phyloP scores from a whole-genome alignment of 169 alveolate genomes.

The Plasmodium vinckei region DNA sequence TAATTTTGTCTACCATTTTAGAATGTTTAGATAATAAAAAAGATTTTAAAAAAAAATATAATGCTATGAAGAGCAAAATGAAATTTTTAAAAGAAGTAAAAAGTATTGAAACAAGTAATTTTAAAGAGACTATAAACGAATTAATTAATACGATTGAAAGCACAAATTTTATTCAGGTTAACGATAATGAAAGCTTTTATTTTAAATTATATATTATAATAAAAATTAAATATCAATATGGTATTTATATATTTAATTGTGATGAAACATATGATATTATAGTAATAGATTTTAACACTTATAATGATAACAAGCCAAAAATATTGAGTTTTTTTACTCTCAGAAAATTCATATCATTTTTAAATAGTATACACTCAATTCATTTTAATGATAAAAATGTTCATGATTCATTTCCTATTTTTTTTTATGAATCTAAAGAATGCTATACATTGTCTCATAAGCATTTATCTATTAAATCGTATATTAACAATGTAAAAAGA shows the following conservation, averaged over 20 bases:
- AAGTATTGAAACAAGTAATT: conserved; percentile 52
- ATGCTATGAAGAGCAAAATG: conserved; percentile 21
- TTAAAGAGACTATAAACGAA: conserved; percentile 67
- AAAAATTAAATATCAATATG: conserved; percentile 38
- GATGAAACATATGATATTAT: conserved; percentile 67
- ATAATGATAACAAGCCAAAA: conserved; percentile 47
- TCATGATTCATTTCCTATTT: conserved; percentile 48
- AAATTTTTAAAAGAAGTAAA: conserved; percentile 73
- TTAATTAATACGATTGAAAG: conserved; percentile 54
- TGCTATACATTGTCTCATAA: conserved; percentile 48
- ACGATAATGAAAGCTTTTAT: conserved; percentile 22
- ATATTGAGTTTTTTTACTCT: conserved; percentile 54
- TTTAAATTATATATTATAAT: conserved; percentile 58
- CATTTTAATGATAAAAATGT: conserved; percentile 37
- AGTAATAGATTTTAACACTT: conserved; percentile 62
- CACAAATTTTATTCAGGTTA: conserved; percentile 33
- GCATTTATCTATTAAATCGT: conserved; percentile 30
- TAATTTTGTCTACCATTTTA: conserved; percentile 33
- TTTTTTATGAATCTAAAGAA: conserved; percentile 57
- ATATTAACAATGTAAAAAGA: conserved; percentile 4
- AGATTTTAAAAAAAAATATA: conserved; percentile 39
- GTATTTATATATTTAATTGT: conserved; percentile 57
- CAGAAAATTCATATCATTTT: conserved; percentile 55
- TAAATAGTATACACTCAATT: conserved; percentile 30
- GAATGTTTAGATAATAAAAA: conserved; percentile 56